These are phyloP conservation scores for Candida tammaniensis DNA, from an alignment of 805 yeast genomes.

Conservation along the genomic window DNA sequence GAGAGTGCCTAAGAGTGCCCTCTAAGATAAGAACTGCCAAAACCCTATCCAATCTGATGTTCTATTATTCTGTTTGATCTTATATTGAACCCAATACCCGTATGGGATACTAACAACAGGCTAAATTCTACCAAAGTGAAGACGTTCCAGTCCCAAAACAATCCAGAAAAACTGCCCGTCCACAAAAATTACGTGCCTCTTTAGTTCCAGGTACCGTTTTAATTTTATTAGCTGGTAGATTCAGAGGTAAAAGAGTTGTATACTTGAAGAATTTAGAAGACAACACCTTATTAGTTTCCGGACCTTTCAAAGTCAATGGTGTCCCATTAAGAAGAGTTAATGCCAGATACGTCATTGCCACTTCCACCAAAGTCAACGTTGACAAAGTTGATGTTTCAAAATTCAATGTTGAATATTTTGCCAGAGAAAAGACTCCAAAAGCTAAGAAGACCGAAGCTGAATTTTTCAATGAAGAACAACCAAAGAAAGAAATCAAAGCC, in stretches of 20 bases:
- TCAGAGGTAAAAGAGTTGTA: constrained; percentile 99
- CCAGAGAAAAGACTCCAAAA: constrained; percentile 87
- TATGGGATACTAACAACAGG: constrained; percentile 22
- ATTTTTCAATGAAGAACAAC: constrained; percentile 74
- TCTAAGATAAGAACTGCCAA: too few species aligned
- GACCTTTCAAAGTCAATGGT: constrained; percentile 99
- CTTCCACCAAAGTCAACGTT: constrained; percentile 88
- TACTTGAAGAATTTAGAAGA: constrained; percentile 96
- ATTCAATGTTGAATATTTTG: constrained; percentile 92
- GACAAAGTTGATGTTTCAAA: constrained; percentile 81
- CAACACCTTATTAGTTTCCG: constrained; percentile 94
- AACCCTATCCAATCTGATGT: too few species aligned
- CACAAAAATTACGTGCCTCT: constrained; percentile 93
- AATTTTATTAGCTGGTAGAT: constrained; percentile 97
- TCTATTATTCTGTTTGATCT: too few species aligned
- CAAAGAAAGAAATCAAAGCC: constrained; percentile 85
- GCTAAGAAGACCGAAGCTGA: constrained; percentile 86
- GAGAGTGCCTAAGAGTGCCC: too few species aligned
- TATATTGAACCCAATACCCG: too few species aligned
- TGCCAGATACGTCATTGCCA: constrained; percentile 97
- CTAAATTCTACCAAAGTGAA: constrained; percentile 94
- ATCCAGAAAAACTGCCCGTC: constrained; percentile 87
- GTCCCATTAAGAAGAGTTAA: constrained; percentile 99
- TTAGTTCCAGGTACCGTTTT: constrained; percentile 97
- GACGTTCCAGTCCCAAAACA: constrained; percentile 83